Conservation (phyloP, 208 protist genomes). For the Baffinella frigidus region DNA sequence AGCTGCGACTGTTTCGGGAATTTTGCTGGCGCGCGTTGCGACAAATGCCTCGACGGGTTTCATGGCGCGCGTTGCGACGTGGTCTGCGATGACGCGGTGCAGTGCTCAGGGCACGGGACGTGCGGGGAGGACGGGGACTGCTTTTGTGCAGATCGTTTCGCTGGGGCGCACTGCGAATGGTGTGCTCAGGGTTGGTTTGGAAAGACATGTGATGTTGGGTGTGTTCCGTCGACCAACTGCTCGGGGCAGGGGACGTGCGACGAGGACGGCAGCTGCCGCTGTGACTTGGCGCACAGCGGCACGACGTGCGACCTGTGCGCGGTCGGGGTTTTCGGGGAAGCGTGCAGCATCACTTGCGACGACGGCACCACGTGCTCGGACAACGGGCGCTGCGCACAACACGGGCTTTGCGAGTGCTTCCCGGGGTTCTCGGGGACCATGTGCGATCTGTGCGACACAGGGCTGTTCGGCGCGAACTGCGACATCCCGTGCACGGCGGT, state of each 20-base stretch:
- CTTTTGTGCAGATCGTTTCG: not conserved
- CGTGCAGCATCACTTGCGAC: not conserved
- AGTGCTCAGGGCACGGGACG: not conserved
- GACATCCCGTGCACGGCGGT: not conserved
- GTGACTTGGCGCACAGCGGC: not conserved
- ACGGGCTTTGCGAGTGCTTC: not conserved
- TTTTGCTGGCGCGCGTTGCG: not conserved
- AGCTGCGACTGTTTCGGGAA: not conserved
- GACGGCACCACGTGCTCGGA: not conserved
- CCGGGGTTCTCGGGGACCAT: not conserved
- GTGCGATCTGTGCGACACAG: not conserved
- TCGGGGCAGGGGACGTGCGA: not conserved
- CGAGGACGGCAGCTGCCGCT: not conserved
- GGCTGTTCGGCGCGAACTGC: not conserved
- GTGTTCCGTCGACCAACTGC: not conserved
- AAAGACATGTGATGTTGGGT: not conserved
- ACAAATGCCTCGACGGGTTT: not conserved
- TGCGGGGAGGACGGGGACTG: conserved; percentile 23
- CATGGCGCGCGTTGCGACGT: not conserved
- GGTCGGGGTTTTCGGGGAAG: not conserved
- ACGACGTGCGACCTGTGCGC: not conserved
- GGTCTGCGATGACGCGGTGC: not conserved
- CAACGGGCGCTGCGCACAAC: not conserved
- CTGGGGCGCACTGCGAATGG: not conserved
- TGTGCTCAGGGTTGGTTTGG: not conserved